Evolutionary conservation across 192 early-diverging fungal species (phyloP).

Genomic region (Geranomyces variabilis): DNA sequence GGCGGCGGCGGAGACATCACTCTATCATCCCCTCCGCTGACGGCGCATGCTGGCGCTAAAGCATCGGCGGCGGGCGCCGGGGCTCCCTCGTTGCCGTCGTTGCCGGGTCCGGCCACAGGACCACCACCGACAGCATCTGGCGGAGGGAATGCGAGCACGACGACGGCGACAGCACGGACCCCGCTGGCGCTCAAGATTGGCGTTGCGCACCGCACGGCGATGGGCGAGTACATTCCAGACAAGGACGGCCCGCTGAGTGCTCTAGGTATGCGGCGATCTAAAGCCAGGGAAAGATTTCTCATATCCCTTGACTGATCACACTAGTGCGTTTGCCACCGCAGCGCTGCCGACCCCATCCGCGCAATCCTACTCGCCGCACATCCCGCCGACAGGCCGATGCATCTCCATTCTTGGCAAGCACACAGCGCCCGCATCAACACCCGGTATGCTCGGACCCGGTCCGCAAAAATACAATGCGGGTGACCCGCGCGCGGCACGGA

Average conservation of each 20-base stretch:
- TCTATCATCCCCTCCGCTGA: no score
- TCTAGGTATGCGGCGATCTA: conserved; percentile 37
- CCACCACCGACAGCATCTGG: no score
- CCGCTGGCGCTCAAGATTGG: conserved; percentile 27
- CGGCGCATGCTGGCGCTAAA: no score
- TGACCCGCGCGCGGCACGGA: conserved; percentile 8
- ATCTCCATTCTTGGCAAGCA: conserved; percentile 60
- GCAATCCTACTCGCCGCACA: conserved; percentile 49
- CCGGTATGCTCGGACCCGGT: conserved; percentile 42
- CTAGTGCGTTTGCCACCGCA: conserved; percentile 10
- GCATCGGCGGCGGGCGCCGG: no score
- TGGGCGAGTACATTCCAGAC: conserved; percentile 52
- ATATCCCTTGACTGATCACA: background rate
- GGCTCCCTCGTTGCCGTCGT: no score
- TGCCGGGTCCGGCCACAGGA: no score
- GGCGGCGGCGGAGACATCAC: no score
- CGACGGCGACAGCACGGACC: background rate
- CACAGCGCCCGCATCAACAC: conserved; percentile 4
- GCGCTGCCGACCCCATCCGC: conserved; percentile 56
- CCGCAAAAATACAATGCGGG: conserved; percentile 46
- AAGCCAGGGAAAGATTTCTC: background rate
- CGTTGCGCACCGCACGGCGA: conserved; percentile 43
- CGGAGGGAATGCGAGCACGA: no score
- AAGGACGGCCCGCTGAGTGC: conserved; percentile 41
- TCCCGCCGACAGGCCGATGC: conserved; percentile 45